Evolutionary conservation across 164 flowering plant genomes (phyloP).

Genomic region (Sextonia rubra): DNA sequence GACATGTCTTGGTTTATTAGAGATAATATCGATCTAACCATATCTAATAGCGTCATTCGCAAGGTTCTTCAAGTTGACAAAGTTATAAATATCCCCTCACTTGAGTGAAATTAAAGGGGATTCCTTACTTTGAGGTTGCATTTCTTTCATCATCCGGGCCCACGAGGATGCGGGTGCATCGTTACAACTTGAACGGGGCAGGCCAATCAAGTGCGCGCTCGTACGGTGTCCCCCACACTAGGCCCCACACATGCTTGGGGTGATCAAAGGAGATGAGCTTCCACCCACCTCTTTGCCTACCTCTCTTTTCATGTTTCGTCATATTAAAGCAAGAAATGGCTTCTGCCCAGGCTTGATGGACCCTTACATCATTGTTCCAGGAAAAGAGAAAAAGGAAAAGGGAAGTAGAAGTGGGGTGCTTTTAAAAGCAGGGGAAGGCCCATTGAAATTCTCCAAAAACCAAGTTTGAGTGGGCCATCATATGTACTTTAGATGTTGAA

Average conservation of each 20-base stretch:
- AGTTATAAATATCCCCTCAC: neutral
- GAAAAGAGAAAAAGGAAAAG: neutral
- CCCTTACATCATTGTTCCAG: conserved; percentile 7
- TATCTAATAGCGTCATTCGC: conserved; percentile 1
- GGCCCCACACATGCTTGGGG: neutral
- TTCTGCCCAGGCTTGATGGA: conserved; percentile 1
- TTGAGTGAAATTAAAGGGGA: conserved; percentile 2
- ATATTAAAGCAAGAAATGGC: conserved; percentile 10
- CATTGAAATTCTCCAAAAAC: conserved; percentile 2
- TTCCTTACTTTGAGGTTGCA: conserved; percentile 1
- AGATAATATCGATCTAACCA: conserved; percentile 3
- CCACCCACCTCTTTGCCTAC: neutral
- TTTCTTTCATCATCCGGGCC: neutral
- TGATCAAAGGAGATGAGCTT: neutral
- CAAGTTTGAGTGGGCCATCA: conserved; percentile 6
- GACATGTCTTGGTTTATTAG: neutral
- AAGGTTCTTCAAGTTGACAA: neutral
- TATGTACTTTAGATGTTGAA: conserved; percentile 1
- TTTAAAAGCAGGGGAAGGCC: neutral
- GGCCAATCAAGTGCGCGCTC: neutral
- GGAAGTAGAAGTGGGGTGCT: neutral
- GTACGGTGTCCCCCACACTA: neutral
- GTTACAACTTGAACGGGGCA: neutral
- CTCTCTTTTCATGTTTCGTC: conserved; percentile 15
- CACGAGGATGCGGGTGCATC: neutral